These are phyloP conservation scores for Oryza australiensis DNA, from an alignment of 176 grass and related monocot species.

Conservation along the genomic window DNA sequence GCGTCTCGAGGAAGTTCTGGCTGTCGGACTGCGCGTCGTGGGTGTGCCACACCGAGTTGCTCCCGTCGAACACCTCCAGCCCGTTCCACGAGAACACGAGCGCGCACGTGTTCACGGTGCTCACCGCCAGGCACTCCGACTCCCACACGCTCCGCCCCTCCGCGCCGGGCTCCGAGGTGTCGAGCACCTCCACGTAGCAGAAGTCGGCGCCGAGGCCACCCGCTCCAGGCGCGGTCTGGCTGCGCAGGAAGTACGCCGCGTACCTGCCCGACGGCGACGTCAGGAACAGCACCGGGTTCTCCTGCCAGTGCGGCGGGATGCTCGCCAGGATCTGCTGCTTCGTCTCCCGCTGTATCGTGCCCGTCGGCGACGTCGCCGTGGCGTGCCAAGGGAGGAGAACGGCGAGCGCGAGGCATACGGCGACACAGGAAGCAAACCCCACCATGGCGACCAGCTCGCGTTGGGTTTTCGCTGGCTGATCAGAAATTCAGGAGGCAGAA, in stretches of 20 bases:
- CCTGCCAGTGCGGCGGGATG: slow-evolving; percentile 61
- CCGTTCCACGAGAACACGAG: slow-evolving; percentile 78
- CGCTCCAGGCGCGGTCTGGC: slow-evolving; percentile 48
- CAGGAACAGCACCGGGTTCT: slow-evolving; percentile 59
- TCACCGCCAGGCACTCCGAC: slow-evolving; percentile 74
- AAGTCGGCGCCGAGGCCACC: slow-evolving; percentile 87
- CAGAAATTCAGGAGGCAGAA: neutral
- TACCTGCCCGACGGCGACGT: slow-evolving; percentile 75
- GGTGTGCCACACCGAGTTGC: slow-evolving; percentile 77
- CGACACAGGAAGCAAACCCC: slow-evolving; percentile 3
- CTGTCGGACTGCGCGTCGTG: slow-evolving; percentile 50
- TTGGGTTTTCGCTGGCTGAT: neutral
- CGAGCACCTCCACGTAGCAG: slow-evolving; percentile 81
- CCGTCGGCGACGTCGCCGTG: slow-evolving; percentile 30
- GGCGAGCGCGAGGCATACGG: slow-evolving; percentile 16
- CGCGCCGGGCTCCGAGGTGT: slow-evolving; percentile 34
- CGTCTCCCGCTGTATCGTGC: slow-evolving; percentile 53
- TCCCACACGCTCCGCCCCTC: slow-evolving; percentile 85
- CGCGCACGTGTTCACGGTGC: slow-evolving; percentile 70
- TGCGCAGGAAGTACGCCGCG: slow-evolving; percentile 64
- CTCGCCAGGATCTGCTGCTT: slow-evolving; percentile 91
- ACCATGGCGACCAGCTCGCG: slow-evolving; percentile 34
- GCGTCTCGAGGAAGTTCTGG: slow-evolving; percentile 56
- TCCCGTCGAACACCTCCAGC: slow-evolving; percentile 88
- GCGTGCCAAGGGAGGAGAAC: slow-evolving; percentile 24